Evolutionary conservation across 2,329 filamentous ascomycete genomes (phyloP), one percentile per base, ranked within the genome.

Genomic region (Fusarium oligoseptatum): DNA sequence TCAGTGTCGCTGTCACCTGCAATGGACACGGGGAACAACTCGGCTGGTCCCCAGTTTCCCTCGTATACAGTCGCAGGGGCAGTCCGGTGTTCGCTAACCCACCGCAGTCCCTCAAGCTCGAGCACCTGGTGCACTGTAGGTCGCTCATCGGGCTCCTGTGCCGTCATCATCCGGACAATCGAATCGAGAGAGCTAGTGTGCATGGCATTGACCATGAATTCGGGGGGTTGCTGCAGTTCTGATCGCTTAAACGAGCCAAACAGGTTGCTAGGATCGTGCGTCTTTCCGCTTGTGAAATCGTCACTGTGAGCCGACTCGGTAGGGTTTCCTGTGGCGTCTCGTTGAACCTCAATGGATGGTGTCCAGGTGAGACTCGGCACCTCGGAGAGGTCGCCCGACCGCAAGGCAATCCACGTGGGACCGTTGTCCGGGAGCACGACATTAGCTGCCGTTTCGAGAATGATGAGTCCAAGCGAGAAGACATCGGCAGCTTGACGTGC

Each of bases 11-110:
- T 80, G 60, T 85, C 83, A n/a, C 73, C 73, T 6, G 80, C 78
- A 41, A 83, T 81, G 7, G 82, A 82, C 22, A 83, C 82, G 6
- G 82, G 77, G 36, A 85, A 80, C 60, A 87, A 82, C 62, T 89
- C 87, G n/a, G 86, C 92, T 36, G 96, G 96, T 5, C 97, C 97
- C 93, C 95, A 99, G 81, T 94, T 97, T 72, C 97, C 97, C 84
- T 99, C 97, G 78, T 94, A 99, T 63, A 99, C 92, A 0, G 95
- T 98, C n/a, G 97, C 97, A 52, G 95, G 94, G 12, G 95, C 94
- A 65, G 93, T 92, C 65, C 95, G 92, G 72, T 95, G 92, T 60
- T 87, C 85, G 64, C 92, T 89, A 36, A 97, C 93, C 94, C 97
- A 99, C 71, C 88, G 89, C 62, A 98, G 88, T 27, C 95, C 94